Evolutionary conservation across 1,284 basidiomycete genomes (phyloP), one percentile per base, ranked within the genome.

Genomic region (Phylloporus sp.): DNA sequence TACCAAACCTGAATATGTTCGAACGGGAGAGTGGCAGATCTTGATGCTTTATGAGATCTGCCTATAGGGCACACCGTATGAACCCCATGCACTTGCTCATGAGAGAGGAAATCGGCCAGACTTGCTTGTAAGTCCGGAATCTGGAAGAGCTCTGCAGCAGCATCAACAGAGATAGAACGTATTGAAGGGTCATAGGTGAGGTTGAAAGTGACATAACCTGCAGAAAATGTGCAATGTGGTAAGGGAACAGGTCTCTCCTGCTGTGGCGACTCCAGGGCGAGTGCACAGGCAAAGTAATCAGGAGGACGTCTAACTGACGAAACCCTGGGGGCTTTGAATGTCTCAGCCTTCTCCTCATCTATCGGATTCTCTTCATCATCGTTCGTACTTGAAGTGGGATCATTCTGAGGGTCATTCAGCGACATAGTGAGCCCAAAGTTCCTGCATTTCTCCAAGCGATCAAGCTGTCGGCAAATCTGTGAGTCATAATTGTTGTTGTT

Each of bases 391-490:
- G 43, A 8, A 2, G 11, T 39, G 37, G 37, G 11, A 39, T 39
- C 37, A 39, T 27, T 52, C 27, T 12, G 11, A 52, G n/a, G 37
- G 14, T 37, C 5, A 8, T 29, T 19, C 43, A 57, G 23, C 12
- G 45, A 58, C 17, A 20, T 43, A 5, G 37, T 49, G 7, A 65
- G 57, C 8, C 60, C 49, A 39, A 65, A 65, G 1, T 25, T 43
- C 8, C 58, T 15, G 23, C 58, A 65, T 25, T 79, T 80, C 5
- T 80, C 75, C 23, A 60, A 15, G 12, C 69, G 59, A 56, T 81
- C 74, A 10, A 81, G 74, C 45, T 67, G 65, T 17, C 72, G 57
- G 59, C 75, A 78, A n/a, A 80, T 80, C 67, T 81, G 78, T 1
- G 70, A 15, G 49, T 80, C 75, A 58, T 81, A n/a, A n/a, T n/a